Base-by-base conservation (phyloP, 495 filamentous ascomycete genomes). In the Neurospora africana region DNA sequence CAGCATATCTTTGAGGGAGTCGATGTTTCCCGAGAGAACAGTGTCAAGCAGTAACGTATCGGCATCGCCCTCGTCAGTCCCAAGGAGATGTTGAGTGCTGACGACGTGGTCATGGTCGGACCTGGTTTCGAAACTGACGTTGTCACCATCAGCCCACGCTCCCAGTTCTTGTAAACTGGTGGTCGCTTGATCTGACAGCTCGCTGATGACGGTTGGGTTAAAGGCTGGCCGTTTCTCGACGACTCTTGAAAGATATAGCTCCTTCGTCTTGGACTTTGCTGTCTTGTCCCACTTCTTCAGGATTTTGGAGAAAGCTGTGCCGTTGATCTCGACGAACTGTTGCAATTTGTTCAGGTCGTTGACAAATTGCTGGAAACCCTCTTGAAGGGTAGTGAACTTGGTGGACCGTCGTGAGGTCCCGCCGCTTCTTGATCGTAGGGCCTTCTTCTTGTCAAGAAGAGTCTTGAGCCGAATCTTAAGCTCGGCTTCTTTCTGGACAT, bases 201-300 rank as follows among this genome's bases (percentile, higher is more conserved):
- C 94, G 77, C 94, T 96, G 75, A 99, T 95, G 73, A 98, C 92
- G 73, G 97, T 91, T 43, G 94, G 88, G 81, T 98, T 98, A 86
- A 99, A 99, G 80, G 95, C 97, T 3, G 95, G 96, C 78, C 98
- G 95, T 68, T 98, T 94, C 81, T 99, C 95, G 69, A 98, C 95
- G 13, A 96, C 95, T 21, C 95, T 89, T 13, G 95, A 94, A 39
- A 99, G 90, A 78, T 98, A 98, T 30, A 98, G 85, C 82, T 98
- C 96, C 79, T 99, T 99, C 74, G 94, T 97, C 77, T 94, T 93
- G 70, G 95, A 98, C 87, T 99, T 99, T 71, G 95, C 97, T 21
- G 96, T 97, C 87, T 99, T 99, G 82, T 99, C 95, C 95, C 95
- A 99, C 89, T 99, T 99, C 84, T 99, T 99, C 69, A 99, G 85